Percentiles rank a stretch among this genome's conserved stretches.
These are phyloP conservation scores for Fulvia fulva DNA, from an alignment of 2,329 filamentous ascomycete genomes.

Conservation along the genomic window DNA sequence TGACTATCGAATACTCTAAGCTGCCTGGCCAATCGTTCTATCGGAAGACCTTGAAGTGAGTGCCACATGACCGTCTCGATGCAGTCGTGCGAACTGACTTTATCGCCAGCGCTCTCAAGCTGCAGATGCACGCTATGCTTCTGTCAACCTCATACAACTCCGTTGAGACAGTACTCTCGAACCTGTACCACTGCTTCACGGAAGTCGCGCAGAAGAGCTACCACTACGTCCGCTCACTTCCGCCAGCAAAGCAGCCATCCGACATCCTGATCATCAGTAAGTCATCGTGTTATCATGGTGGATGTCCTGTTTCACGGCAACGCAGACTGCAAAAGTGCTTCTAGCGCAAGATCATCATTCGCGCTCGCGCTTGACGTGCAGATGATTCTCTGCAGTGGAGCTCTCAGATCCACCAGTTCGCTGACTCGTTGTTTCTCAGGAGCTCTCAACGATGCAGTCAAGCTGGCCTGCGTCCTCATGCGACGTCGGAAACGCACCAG, in stretches of 20 bases:
- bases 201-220: conserved; percentile 75
- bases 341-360: conserved; percentile 4
- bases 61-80: not conserved
- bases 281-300: conserved; percentile 25
- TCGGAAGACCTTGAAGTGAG: conserved; percentile 63
- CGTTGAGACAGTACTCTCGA: conserved; percentile 62
- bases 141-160: conserved; percentile 78
- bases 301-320: not conserved
- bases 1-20: conserved; percentile 74
- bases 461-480: conserved; percentile 62
- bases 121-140: conserved; percentile 80
- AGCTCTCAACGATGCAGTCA: conserved; percentile 63
- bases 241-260: conserved; percentile 53
- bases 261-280: conserved; percentile 57
- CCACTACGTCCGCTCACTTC: conserved; percentile 58
- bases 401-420: not conserved
- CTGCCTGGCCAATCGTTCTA: conserved; percentile 73
- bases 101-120: conserved; percentile 61
- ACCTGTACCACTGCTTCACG: conserved; percentile 68
- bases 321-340: not conserved
- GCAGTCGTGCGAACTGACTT: conserved; percentile 12
- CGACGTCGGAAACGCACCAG: conserved; percentile 48
- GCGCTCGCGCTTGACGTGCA: conserved; percentile 12
- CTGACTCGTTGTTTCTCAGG: conserved; percentile 39
- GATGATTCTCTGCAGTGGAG: not conserved